phyloP scores from a whole-genome alignment of 2,329 filamentous ascomycete genomes.

The Leptographium galeiforme region DNA sequence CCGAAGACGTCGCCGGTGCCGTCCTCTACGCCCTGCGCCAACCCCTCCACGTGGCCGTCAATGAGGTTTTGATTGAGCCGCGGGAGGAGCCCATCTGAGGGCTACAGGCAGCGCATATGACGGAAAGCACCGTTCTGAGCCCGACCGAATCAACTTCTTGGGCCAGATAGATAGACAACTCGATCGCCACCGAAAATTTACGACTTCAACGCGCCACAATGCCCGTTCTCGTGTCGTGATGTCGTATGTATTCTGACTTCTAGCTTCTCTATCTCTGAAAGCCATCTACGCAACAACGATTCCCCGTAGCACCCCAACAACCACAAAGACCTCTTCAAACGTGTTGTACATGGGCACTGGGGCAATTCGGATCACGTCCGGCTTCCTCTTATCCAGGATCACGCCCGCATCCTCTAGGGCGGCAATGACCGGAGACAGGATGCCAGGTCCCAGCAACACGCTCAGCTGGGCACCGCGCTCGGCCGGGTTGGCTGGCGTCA shows the following conservation, averaged over 20 bases:
- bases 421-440: constrained; percentile 53
- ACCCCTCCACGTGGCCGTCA: constrained; percentile 63
- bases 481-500: constrained; percentile 56
- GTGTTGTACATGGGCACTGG: constrained; percentile 75
- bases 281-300: too few relatives aligned
- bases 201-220: too few relatives aligned
- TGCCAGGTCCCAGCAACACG: constrained; percentile 39
- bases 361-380: constrained; percentile 71
- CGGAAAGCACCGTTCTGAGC: too few relatives aligned
- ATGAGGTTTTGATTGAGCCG: constrained; percentile 69
- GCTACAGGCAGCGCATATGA: too few relatives aligned
- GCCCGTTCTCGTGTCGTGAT: too few relatives aligned
- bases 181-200: too few relatives aligned
- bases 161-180: too few relatives aligned
- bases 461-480: constrained; percentile 62
- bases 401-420: constrained; percentile 55
- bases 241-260: too few relatives aligned
- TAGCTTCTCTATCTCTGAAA: too few relatives aligned
- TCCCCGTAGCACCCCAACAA: constrained; percentile 12
- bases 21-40: constrained; percentile 65
- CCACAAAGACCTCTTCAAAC: constrained; percentile 50
- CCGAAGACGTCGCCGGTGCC: constrained; percentile 57
- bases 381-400: constrained; percentile 71
- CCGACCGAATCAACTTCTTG: too few relatives aligned
- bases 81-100: constrained; percentile 57